Evolutionary conservation across 768 basidiomycete species (phyloP), one percentile per base, ranked within the genome.

Genomic region (Amanita pallidorosea): DNA sequence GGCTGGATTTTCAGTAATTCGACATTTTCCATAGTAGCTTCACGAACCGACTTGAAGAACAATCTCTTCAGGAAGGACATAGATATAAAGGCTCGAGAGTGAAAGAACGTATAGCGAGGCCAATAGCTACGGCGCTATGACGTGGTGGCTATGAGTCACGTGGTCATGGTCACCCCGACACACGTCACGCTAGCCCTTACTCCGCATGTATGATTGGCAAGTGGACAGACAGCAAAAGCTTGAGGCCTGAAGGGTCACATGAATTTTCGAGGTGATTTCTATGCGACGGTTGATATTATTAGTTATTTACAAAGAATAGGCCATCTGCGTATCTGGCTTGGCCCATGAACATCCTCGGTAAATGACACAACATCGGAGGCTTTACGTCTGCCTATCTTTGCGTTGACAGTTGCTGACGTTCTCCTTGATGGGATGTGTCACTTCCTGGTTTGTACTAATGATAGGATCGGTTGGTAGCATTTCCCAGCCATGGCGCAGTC

Each of bases 21-120:
- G n/a, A 27, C 13, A 18, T 12, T 15, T 5, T 23, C 31, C 8
- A 7, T n/a, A 7, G 18, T 4, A 25, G 15, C 5, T 15, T 15
- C n/a, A 49, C 59, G 9, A 23, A 66, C 68, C 61, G 66, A 66
- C 49, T 51, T 51, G 46, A 69, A 68, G 46, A 69, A 68, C 8
- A 69, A 50, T 42, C 62, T 60, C n/a, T 51, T 57, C 40, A 65
- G 29, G 40, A 64, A 57, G 35, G 64, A 60, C 63, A 64, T 64
- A 35, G 17, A 18, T 27, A 12, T 9, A 7, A 17, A 23, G 25
- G 41, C 22, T 13, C 22, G 20, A 23, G n/a, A 11, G 17, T 7
- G 7, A 34, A 25, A 15, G 13, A 27, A 20, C 18, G 29, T 33
- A 33, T 9, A 46, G 33, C 11, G 42, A 22, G n/a, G n/a, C 7